Percentiles rank a stretch among this genome's conserved stretches.
Evolutionary conservation across 495 filamentous ascomycete genomes (phyloP).

Genomic region (Friedmanniomyces simplex): DNA sequence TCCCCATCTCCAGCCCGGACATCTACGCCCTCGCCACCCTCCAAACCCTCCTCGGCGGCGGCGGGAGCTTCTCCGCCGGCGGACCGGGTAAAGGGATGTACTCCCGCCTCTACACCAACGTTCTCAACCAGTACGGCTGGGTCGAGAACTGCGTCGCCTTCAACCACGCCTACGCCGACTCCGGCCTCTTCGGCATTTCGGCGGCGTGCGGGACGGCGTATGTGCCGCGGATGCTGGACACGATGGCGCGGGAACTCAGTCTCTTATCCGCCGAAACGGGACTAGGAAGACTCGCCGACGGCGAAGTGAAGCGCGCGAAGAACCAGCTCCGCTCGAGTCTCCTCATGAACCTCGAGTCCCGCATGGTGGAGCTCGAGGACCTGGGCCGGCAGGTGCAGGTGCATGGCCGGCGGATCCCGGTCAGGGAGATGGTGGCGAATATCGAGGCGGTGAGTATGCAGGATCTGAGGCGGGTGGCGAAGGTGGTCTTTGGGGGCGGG

Average conservation of each 20-base stretch:
- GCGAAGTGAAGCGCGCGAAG: conserved; percentile 91
- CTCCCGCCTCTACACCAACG: conserved; percentile 90
- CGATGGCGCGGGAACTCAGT: conserved; percentile 83
- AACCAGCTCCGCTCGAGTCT: conserved; percentile 87
- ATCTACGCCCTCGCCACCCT: conserved; percentile 96
- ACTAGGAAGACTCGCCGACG: conserved; percentile 54
- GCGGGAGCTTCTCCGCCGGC: conserved; percentile 94
- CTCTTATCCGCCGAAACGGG: conserved; percentile 63
- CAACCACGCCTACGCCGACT: conserved; percentile 95
- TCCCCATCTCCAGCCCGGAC: conserved; percentile 78
- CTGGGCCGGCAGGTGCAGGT: conserved; percentile 93
- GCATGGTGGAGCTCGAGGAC: conserved; percentile 99
- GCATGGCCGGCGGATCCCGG: conserved; percentile 80
- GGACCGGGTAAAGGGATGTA: conserved; percentile 99
- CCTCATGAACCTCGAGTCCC: conserved; percentile 93
- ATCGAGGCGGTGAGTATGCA: conserved; percentile 73
- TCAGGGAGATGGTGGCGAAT: conserved; percentile 80
- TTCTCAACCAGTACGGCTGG: conserved; percentile 94
- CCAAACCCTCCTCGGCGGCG: conserved; percentile 89
- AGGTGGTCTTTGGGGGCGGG: conserved; percentile 62
- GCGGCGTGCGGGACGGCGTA: conserved; percentile 70
- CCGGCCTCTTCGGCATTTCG: conserved; percentile 86
- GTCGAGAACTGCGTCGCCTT: conserved; percentile 90
- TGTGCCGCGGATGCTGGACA: conserved; percentile 72
- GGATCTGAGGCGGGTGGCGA: conserved; percentile 80